A percentile compares a stretch with the other conserved stretches of the same genome.
Evolutionary conservation across 306 rosid species (phyloP).

Genomic region (Hylodesmum podocarpum): DNA sequence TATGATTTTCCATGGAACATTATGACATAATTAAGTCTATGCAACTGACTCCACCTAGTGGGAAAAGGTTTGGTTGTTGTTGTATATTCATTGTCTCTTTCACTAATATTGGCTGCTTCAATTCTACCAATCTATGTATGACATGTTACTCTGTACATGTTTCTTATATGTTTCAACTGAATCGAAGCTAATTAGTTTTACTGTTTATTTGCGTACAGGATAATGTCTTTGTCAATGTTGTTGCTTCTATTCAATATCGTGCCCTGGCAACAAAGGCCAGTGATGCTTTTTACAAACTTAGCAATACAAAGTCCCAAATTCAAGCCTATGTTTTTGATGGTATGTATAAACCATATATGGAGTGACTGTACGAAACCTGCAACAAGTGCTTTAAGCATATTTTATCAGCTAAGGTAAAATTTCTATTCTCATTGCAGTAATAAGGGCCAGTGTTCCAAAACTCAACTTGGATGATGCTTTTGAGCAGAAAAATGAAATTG

Average conservation of each 20-base stretch:
- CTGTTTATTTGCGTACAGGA: conserved; percentile 55
- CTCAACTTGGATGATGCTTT: conserved; percentile 83
- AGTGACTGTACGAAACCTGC: conserved; percentile 16
- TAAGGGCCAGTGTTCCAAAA: conserved; percentile 92
- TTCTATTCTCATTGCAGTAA: conserved; percentile 52
- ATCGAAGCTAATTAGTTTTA: conserved; percentile 21
- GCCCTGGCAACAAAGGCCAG: conserved; percentile 79
- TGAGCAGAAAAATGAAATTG: conserved; percentile 95
- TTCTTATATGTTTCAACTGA: not conserved
- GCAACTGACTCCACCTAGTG: not conserved
- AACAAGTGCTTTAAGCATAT: not conserved
- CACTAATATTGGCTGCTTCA: not conserved
- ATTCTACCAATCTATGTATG: not conserved
- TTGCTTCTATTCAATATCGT: conserved; percentile 89
- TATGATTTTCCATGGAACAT: not conserved
- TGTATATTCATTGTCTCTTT: not conserved
- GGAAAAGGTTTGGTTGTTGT: not conserved
- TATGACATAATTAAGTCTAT: not conserved
- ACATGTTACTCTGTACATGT: not conserved
- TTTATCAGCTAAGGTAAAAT: conserved; percentile 15
- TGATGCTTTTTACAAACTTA: conserved; percentile 95
- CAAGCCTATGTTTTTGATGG: conserved; percentile 97
- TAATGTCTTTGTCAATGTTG: conserved; percentile 91
- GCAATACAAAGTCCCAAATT: conserved; percentile 84
- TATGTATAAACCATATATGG: conserved; percentile 53